Evolutionary conservation across 2,329 filamentous ascomycete genomes (phyloP).

Genomic region (Penicillium sp.): DNA sequence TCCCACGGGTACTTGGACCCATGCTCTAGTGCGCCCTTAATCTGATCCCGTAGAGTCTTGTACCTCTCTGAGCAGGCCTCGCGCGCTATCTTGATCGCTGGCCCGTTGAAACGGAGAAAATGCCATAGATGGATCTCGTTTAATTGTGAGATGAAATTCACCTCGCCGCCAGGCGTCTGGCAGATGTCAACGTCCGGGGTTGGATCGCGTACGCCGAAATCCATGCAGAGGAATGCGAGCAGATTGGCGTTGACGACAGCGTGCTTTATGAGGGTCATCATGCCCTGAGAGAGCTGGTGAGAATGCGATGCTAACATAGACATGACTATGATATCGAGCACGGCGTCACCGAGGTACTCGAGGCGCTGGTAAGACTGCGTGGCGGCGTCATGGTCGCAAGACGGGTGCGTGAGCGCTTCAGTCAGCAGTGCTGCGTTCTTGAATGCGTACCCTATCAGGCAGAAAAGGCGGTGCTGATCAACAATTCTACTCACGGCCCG

Average conservation of each 20-base stretch:
- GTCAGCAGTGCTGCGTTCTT: conserved; percentile 64
- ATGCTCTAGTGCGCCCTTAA: conserved; percentile 52
- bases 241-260: conserved; percentile 78
- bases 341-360: conserved; percentile 83
- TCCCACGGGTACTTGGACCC: conserved; percentile 72
- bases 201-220: conserved; percentile 31
- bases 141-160: conserved; percentile 22
- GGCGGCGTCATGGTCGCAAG: conserved; percentile 51
- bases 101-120: conserved; percentile 57
- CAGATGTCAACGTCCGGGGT: conserved; percentile 5
- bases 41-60: conserved; percentile 47
- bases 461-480: conserved; percentile 13
- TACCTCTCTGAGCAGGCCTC: conserved; percentile 41
- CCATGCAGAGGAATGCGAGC: conserved; percentile 72
- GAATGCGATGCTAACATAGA: conserved; percentile 33
- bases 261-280: conserved; percentile 75
- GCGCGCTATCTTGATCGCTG: conserved; percentile 14
- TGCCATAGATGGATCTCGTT: conserved; percentile 58
- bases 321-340: conserved; percentile 77
- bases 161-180: conserved; percentile 13
- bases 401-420: conserved; percentile 79
- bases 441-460: conserved; percentile 66
- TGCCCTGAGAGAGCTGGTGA: conserved; percentile 48
- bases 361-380: conserved; percentile 68
- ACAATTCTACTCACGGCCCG: no score